Evolutionary conservation across 192 early-diverging fungal species (phyloP), one percentile per base, ranked within the genome.

Genomic region (Geranomyces michiganensis): DNA sequence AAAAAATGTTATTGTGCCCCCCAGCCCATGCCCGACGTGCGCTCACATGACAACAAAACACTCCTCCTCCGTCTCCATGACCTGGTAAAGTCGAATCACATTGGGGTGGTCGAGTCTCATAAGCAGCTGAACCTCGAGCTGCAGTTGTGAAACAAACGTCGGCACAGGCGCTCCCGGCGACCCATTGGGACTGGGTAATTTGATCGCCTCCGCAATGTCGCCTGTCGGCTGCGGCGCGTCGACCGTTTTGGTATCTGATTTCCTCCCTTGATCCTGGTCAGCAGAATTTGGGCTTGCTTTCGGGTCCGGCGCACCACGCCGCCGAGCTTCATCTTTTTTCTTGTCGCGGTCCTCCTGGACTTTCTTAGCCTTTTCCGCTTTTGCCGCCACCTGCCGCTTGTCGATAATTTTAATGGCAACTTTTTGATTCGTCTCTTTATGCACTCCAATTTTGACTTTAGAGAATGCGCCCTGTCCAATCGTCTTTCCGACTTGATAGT

Each of bases 381-480:
- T 88, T 29, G 75, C 81, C 1, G 78, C 84, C 75, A 85, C 78
- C 47, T 79, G 79, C 71, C 81, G 81, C 72, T 88, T 88, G 76
- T 88, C 87, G 26, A 88, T 86, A 41, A 88, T 77, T 66, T 88
- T 88, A 51, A 88, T 82, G 36, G 87, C 87, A 4, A 88, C 87
- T 75, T 89, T 88, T 71, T 84, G 79, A 12, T 82, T 82, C 1
- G 87, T 86, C 44, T 84, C 79, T 55, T 70, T 82, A 76, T 89
- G 85, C 27, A 72, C 73, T 4, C 79, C 88, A 36, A 89, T 71
- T 76, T 89, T 89, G 60, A 89, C 88, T 72, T 89, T 89, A 30
- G 84, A 86, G 64, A 89, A 89, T 13, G 88, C 88, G 33, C 88
- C 88, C 72, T 88, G 81, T 0, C 88, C 88, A 27, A 89, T 82